Evolutionary conservation across 768 basidiomycete species (phyloP), one percentile per base, ranked within the genome.

Genomic region (Lactarius psammicola): DNA sequence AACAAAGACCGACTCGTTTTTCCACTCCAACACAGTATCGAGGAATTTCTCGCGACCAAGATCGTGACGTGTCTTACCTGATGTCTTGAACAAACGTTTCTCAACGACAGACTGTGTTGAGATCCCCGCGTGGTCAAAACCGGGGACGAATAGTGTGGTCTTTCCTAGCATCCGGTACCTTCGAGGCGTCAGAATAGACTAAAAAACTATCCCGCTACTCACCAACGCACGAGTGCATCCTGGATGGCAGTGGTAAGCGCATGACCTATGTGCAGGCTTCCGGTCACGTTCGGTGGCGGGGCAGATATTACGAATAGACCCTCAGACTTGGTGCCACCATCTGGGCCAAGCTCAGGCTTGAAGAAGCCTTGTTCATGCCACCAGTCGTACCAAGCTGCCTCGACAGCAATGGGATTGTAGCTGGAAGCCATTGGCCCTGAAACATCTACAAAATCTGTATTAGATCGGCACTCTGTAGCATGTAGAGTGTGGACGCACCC

Each of bases 21-120:
- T 98, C 97, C 97, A 99, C 23, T 51, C 49, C 26, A 51, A 51
- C 11, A 51, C 23, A 51, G 49, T 51, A 68, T 89, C 86, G 69
- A 99, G 73, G 77, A 99, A 98, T 71, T 82, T 86, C 71, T 96
- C 94, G 54, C 97, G 86, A 0, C 97, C 97, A n/a, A 51, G 84
- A 75, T 98, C 94, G 75, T 98, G 95, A 60, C 96, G 80, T 2
- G 91, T 92, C 76, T 87, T 81, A 1, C 93, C 92, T 38, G 88
- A 82, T 1, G 84, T 76, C 78, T 96, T 99, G 80, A 85, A 90
- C 36, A 98, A 73, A 20, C 95, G 84, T 75, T 94, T 94, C 76
- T 98, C 97, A 1, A 98, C 96, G 18, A 99, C 96, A 54, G 92
- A 92, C 77, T 99, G 97, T 0, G 97, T 98, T 0, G 95, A 95